Percentiles rank a stretch among this genome's conserved stretches.
Conservation (phyloP, 2,329 filamentous ascomycete species). For the Ophiosphaerella herpotricha region DNA sequence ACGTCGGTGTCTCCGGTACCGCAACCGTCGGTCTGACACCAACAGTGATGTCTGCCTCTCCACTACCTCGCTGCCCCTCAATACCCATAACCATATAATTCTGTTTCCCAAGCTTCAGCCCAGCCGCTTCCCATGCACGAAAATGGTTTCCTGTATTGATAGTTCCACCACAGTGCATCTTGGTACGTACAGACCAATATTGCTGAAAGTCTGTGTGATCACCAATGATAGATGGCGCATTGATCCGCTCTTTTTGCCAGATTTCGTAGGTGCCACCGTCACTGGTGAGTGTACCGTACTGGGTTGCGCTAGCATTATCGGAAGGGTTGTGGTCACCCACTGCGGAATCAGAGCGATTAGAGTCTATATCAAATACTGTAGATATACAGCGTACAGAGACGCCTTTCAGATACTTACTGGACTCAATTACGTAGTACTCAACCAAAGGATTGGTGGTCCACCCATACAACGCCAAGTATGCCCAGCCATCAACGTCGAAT, state of each 20-base stretch:
- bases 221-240: slow-evolving; percentile 1
- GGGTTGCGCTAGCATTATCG: slow-evolving; percentile 3
- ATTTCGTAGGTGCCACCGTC: slow-evolving; percentile 3
- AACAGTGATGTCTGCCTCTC: slow-evolving; percentile 6
- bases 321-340: slow-evolving; percentile 11
- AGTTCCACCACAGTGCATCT: slow-evolving; percentile 1
- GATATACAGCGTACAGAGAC: not conserved
- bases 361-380: not conserved
- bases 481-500: not conserved
- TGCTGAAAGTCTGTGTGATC: not conserved
- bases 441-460: slow-evolving; percentile 1
- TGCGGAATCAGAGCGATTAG: not conserved
- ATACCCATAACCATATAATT: slow-evolving; percentile 9
- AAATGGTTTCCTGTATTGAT: slow-evolving; percentile 3
- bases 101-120: slow-evolving; percentile 1
- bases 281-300: not conserved
- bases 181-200: slow-evolving; percentile 2
- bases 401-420: not conserved
- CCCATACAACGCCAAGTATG: not conserved
- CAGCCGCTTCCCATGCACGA: not conserved
- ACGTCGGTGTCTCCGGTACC: not conserved
- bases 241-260: slow-evolving; percentile 2
- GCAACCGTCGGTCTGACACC: not conserved
- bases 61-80: slow-evolving; percentile 6
- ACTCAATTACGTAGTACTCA: slow-evolving; percentile 2